Base-by-base conservation (phyloP, 768 basidiomycete species). In the Russula foetens region DNA sequence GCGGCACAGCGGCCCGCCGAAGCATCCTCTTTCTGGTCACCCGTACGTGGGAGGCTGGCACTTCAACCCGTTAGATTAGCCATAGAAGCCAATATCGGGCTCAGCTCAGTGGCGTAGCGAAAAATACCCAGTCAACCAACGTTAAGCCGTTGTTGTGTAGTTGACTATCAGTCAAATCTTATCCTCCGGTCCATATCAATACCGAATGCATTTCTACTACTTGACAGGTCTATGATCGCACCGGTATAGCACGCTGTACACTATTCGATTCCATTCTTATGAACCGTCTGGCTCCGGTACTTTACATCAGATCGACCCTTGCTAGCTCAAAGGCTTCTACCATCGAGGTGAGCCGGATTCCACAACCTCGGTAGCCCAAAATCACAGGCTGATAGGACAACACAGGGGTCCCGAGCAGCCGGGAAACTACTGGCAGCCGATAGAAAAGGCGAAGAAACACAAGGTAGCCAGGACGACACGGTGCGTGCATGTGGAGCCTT, bases 261-360 rank as follows among this genome's bases (percentile, higher is more conserved):
- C 47, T 14, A 49, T 28, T 31, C 38, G 7, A 41, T 38, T 49
- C 15, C 5, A 41, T 19, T 19, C 39, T 52, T 24, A 62, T 62
- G 61, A 58, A 62, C 51, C 61, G 56, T 33, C 46, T 62, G 23
- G 4, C 61, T 38, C 38, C 61, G 26, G 31, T 62, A 8, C 56
- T 62, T 24, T 62, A 53, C 51, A 58, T 62, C 31, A 46, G 61
- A 43, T 62, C 61, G 33, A 62, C 61, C n/a, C 51, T 62, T 24
- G 35, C 56, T n/a, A 53, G 45, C 38, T 47, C 56, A 33, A 48
- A 38, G 21, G 51, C 29, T 33, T 9, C 8, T n/a, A 23, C 11
- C 43, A 45, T 26, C 17, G 28, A 46, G 60, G 60, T 52, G 17
- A 26, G 56, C 14, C n/a, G 3, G 29, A 9, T 19, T 14, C 29